Evolutionary conservation across 345 rosid species (phyloP).

Genomic region (Microthlaspi erraticum): DNA sequence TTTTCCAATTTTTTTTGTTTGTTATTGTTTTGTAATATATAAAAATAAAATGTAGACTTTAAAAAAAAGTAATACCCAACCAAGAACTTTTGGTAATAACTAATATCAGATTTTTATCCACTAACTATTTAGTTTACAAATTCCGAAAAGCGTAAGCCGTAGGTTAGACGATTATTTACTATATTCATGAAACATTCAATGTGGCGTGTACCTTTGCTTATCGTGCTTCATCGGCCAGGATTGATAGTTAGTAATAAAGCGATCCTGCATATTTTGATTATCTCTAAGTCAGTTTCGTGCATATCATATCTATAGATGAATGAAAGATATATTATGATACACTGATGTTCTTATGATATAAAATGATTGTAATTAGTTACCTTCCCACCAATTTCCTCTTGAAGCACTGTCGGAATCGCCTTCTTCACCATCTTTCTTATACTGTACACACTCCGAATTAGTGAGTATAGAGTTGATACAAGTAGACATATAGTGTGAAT

Average conservation of each 20-base stretch:
- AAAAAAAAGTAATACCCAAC: background rate
- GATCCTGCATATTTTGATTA: constrained; percentile 52
- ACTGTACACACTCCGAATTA: constrained; percentile 41
- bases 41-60: background rate
- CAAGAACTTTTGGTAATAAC: background rate
- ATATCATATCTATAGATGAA: background rate
- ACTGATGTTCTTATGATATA: background rate
- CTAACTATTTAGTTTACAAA: background rate
- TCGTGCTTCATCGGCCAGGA: constrained; percentile 14
- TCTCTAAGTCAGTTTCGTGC: constrained; percentile 10
- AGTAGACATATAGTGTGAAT: background rate
- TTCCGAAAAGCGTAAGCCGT: constrained; percentile 2
- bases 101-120: background rate
- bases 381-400: constrained; percentile 98
- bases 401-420: constrained; percentile 66
- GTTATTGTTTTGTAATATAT: no score
- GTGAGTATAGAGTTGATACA: constrained; percentile 7
- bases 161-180: background rate
- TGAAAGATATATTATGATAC: background rate
- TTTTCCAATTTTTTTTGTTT: background rate
- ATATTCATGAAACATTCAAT: constrained; percentile 4
- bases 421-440: constrained; percentile 65
- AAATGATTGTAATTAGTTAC: constrained; percentile 45
- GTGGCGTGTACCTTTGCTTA: constrained; percentile 31
- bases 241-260: constrained; percentile 53